These are phyloP conservation scores for Neonectria magnoliae DNA, from an alignment of 2,329 filamentous ascomycete genomes.

Conservation along the genomic window DNA sequence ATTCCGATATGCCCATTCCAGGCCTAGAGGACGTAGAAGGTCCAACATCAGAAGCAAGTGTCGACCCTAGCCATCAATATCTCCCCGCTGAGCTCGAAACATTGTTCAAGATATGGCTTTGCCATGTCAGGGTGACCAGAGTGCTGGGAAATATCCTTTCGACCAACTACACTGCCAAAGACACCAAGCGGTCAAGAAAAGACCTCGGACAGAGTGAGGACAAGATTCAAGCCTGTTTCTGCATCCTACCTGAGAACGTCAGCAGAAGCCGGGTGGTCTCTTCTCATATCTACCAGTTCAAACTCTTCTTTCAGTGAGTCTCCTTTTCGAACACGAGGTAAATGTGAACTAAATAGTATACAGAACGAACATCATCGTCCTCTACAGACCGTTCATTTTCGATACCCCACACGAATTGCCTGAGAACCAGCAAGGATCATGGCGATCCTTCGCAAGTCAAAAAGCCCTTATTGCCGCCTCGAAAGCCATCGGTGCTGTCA, in stretches of 20 bases:
- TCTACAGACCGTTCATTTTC: slow-evolving; percentile 12
- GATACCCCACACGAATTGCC: neutral
- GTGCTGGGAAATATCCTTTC: slow-evolving; percentile 5
- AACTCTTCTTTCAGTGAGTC: slow-evolving; percentile 11
- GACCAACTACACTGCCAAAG: slow-evolving; percentile 8
- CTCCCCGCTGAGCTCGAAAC: slow-evolving; percentile 3
- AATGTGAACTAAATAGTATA: neutral
- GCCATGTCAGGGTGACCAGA: neutral
- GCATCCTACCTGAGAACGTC: neutral
- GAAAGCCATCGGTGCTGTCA: slow-evolving; percentile 9
- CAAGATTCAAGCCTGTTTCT: slow-evolving; percentile 3
- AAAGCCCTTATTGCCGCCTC: slow-evolving; percentile 13
- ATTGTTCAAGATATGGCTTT: slow-evolving; percentile 4
- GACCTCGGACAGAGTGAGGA: slow-evolving; percentile 10
- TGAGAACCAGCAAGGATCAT: neutral
- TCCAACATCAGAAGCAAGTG: neutral
- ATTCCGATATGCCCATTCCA: slow-evolving; percentile 10
- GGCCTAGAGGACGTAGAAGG: neutral
- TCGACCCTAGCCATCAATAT: neutral
- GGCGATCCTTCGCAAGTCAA: slow-evolving; percentile 1
- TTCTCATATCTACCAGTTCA: slow-evolving; percentile 16
- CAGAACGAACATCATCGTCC: slow-evolving; percentile 10
- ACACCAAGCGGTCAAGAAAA: neutral
- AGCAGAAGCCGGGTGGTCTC: slow-evolving; percentile 1
- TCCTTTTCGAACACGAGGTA: neutral